phyloP scores from a whole-genome alignment of 2,329 filamentous ascomycete genomes.

The Helicocarpus griseus region DNA sequence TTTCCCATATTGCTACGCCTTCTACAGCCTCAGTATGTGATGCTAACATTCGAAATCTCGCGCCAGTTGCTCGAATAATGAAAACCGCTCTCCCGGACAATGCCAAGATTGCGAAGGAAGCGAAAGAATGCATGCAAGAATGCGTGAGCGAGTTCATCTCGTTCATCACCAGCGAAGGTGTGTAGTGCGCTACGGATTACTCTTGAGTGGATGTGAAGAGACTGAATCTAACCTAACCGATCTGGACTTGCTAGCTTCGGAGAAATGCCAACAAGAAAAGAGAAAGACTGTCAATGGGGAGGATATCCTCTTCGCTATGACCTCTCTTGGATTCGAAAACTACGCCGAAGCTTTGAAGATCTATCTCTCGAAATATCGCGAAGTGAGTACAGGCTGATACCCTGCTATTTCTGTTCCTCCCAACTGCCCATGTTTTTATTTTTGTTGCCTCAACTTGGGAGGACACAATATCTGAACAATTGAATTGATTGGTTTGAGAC shows the following conservation, averaged over 20 bases:
- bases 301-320: constrained; percentile 98
- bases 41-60: constrained; percentile 92
- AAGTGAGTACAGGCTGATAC: constrained; percentile 56
- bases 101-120: constrained; percentile 97
- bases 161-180: constrained; percentile 98
- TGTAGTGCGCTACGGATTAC: constrained; percentile 23
- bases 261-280: constrained; percentile 99
- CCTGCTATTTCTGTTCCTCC: constrained; percentile 8
- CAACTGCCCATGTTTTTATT: constrained; percentile 19
- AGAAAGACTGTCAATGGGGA: constrained; percentile 98
- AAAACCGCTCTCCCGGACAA: constrained; percentile 96
- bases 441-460: constrained; percentile 27
- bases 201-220: constrained; percentile 1
- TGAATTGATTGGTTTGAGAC: constrained; percentile 55
- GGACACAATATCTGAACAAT: constrained; percentile 40
- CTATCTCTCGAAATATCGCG: constrained; percentile 92
- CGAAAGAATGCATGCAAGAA: constrained; percentile 99
- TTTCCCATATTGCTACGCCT: neutral
- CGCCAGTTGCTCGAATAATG: constrained; percentile 97
- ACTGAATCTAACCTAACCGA: constrained; percentile 1
- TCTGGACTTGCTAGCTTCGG: constrained; percentile 61
- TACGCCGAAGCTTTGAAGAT: constrained; percentile 97
- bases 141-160: constrained; percentile 99
- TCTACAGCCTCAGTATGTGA: constrained; percentile 45
- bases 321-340: constrained; percentile 95